A percentile compares a stretch with the other conserved stretches of the same genome.
These are phyloP conservation scores for Pseudogymnoascus sp. DNA, from an alignment of 2,329 filamentous ascomycete species.

Conservation along the genomic window DNA sequence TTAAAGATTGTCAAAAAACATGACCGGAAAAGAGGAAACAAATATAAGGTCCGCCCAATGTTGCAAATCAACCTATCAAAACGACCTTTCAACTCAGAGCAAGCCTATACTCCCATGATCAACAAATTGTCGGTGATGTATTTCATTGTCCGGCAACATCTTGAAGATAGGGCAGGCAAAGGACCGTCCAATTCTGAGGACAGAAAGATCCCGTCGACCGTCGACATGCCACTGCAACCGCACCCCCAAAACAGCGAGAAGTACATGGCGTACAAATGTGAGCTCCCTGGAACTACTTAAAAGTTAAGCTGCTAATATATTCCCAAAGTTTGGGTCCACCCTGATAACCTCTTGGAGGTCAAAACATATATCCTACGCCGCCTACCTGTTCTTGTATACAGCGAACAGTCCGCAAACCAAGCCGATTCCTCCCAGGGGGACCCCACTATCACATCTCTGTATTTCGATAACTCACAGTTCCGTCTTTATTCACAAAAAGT, in stretches of 20 bases:
- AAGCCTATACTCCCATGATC: slow-evolving; percentile 78
- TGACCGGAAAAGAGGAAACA: slow-evolving; percentile 79
- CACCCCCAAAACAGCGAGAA: slow-evolving; percentile 58
- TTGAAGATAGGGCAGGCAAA: slow-evolving; percentile 48
- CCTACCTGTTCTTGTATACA: slow-evolving; percentile 87
- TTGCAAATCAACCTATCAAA: slow-evolving; percentile 84
- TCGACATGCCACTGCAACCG: slow-evolving; percentile 34
- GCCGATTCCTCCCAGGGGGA: slow-evolving; percentile 69
- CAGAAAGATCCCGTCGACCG: slow-evolving; percentile 23
- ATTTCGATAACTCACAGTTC: slow-evolving; percentile 86
- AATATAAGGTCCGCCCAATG: slow-evolving; percentile 84
- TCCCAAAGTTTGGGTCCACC: slow-evolving; percentile 76
- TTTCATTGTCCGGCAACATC: slow-evolving; percentile 79
- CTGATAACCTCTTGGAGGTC: slow-evolving; percentile 90
- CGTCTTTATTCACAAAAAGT: slow-evolving; percentile 82
- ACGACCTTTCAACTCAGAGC: slow-evolving; percentile 87
- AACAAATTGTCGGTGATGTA: slow-evolving; percentile 94
- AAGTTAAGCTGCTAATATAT: not conserved
- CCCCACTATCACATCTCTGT: slow-evolving; percentile 87
- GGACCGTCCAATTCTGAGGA: slow-evolving; percentile 27
- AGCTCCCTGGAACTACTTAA: slow-evolving; percentile 23
- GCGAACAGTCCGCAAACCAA: slow-evolving; percentile 75
- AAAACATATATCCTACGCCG: slow-evolving; percentile 91
- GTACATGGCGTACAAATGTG: slow-evolving; percentile 83
- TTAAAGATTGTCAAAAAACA: slow-evolving; percentile 99